Conservation (phyloP, 139 green algal species). For the Chlamydomonas incerta region DNA sequence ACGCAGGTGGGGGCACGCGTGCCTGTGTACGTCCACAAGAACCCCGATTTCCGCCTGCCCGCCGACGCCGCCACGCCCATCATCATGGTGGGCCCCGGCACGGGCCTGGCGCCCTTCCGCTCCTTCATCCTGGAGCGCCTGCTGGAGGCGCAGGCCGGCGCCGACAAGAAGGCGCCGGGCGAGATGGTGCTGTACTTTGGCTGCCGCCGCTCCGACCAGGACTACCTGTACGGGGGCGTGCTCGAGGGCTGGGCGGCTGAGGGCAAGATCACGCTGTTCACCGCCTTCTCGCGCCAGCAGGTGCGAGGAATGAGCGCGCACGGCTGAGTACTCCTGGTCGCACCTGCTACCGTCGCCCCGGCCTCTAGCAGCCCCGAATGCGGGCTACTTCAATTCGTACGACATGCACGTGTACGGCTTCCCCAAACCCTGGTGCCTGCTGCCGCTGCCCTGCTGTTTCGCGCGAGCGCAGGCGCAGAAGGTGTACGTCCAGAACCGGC, state of each 20-base stretch:
- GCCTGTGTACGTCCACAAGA: conserved; percentile 83
- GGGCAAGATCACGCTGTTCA: conserved; percentile 76
- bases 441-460: too few species aligned
- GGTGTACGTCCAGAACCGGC: conserved; percentile 95
- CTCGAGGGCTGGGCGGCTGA: conserved; percentile 76
- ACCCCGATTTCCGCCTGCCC: conserved; percentile 91
- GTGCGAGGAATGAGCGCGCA: too few species aligned
- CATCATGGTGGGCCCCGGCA: conserved; percentile 94
- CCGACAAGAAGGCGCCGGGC: conserved; percentile 16
- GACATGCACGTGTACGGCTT: too few species aligned
- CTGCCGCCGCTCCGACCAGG: conserved; percentile 82
- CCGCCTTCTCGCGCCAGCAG: conserved; percentile 86
- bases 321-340: too few species aligned
- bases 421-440: too few species aligned
- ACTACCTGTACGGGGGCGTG: conserved; percentile 85
- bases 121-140: conserved; percentile 85
- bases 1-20: conserved; percentile 54
- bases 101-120: conserved; percentile 91
- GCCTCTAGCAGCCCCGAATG: too few species aligned
- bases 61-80: conserved; percentile 72
- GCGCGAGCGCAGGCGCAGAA: conserved; percentile 61
- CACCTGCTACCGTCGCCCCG: too few species aligned
- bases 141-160: conserved; percentile 16
- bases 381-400: too few species aligned
- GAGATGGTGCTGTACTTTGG: conserved; percentile 89